phyloP scores from a whole-genome alignment of 441 rosid genomes.

The Mallotus japonicus region DNA sequence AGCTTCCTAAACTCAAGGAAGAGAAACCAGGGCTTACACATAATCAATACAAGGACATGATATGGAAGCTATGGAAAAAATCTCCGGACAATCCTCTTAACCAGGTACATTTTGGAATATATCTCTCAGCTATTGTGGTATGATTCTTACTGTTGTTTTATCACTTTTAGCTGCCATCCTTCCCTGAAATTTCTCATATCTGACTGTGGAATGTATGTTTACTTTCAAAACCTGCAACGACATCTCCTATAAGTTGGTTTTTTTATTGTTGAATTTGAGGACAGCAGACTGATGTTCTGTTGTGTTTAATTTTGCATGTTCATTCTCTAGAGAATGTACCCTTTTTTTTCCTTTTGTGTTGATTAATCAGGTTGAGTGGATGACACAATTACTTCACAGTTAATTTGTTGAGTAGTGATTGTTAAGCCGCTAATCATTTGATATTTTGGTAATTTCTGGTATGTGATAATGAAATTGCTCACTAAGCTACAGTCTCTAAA shows the following conservation, averaged over 20 bases:
- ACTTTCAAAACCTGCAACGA: not conserved
- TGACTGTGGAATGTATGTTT: not conserved
- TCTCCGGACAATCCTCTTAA: slow-evolving; percentile 98
- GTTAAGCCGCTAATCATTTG: not conserved
- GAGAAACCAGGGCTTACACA: slow-evolving; percentile 98
- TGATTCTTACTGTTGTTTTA: not conserved
- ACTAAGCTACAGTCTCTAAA: not conserved
- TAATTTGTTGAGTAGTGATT: not conserved
- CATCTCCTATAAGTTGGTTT: not conserved
- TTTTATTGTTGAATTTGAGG: not conserved
- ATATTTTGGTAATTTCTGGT: not conserved
- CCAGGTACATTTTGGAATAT: slow-evolving; percentile 45
- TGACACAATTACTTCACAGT: not conserved
- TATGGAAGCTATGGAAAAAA: slow-evolving; percentile 99
- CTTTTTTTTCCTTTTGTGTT: too few species aligned
- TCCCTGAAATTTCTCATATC: not conserved
- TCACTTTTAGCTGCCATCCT: not conserved
- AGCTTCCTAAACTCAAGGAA: slow-evolving; percentile 81
- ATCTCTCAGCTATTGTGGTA: slow-evolving; percentile 1
- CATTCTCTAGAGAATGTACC: not conserved
- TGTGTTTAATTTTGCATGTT: not conserved
- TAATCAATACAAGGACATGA: slow-evolving; percentile 90
- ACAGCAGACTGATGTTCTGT: not conserved
- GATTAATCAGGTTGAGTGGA: not conserved
- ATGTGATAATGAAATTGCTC: not conserved